Conservation (phyloP, 257 asterid species). For the Ehretia macrophylla region DNA sequence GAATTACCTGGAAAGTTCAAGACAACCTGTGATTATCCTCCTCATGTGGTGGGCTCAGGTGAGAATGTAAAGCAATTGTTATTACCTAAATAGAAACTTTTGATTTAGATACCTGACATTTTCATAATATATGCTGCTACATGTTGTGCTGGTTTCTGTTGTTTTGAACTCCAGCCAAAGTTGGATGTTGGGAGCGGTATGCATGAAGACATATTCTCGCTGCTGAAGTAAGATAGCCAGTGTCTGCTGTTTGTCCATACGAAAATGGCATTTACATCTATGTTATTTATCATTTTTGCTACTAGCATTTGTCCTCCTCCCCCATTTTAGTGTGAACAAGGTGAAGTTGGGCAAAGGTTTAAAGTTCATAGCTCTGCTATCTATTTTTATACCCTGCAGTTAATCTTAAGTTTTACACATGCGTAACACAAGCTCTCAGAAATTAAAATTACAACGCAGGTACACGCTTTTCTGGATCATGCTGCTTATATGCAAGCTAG, state of each 20-base stretch:
- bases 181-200: constrained; percentile 95
- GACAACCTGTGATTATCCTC: constrained; percentile 52
- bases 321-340: neutral
- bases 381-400: neutral
- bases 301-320: neutral
- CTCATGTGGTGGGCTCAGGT: constrained; percentile 99
- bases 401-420: neutral
- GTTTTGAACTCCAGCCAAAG: constrained; percentile 64
- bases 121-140: constrained; percentile 15
- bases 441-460: constrained; percentile 32
- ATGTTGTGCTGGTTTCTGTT: too few relatives aligned
- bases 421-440: neutral
- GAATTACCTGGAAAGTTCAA: constrained; percentile 76
- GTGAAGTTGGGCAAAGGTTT: too few relatives aligned
- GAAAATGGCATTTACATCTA: neutral
- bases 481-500: constrained; percentile 84
- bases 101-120: constrained; percentile 5
- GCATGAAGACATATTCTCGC: constrained; percentile 92
- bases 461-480: constrained; percentile 93
- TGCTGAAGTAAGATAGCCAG: constrained; percentile 66
- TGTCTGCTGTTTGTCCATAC: constrained; percentile 1
- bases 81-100: constrained; percentile 5
- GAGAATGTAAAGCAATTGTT: constrained; percentile 14
- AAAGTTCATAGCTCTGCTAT: neutral
- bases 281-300: neutral